Base-by-base conservation (phyloP, 495 filamentous ascomycete genomes). In the Lasiosphaeria miniovina region DNA sequence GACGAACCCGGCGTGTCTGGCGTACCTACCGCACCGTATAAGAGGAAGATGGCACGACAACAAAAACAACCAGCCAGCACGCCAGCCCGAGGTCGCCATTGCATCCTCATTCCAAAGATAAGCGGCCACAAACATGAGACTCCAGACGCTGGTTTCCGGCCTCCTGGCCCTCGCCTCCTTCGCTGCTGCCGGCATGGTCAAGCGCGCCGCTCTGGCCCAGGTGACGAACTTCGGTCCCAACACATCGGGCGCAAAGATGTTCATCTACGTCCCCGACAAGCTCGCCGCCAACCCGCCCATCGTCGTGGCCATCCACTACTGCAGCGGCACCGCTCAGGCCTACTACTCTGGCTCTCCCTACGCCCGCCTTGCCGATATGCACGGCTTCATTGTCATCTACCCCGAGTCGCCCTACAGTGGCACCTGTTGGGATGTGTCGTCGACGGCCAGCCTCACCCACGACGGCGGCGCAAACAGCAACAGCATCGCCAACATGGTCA, bases 401-500 rank as follows among this genome's bases (percentile, higher is more conserved):
- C 82, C 81, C 4, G 69, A 77, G 50, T 76, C 79, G 6, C 74
- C 78, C 10, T 75, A 76, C 65, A 58, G 61, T 12, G 78, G 74
- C 43, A 74, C 66, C 36, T 87, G 84, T 73, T 88, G 84, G 83
- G 85, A 88, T 59, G 82, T 86, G 45, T 78, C 78, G 32, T 83
- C 80, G 1, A 67, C 74, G 9, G 73, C 72, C 12, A 75, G 83
- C 3, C 72, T 87, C 7, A 82, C 77, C 34, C 83, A 83, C 65
- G 70, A 82, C 49, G 82, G 80, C n/a, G 82, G 83, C 7, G 80
- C 81, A 35, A 83, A 87, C 66, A 81, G 78, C 61, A 74, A 80
- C 48, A 77, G 78, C 24, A 86, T 89, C 53, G 80, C 75, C 52
- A 84, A 77, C 67, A 88, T 89, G 85, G 84, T 87, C 6, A 75